Conservation (phyloP, 148 eudicot species). For the Nyssa sinensis region DNA sequence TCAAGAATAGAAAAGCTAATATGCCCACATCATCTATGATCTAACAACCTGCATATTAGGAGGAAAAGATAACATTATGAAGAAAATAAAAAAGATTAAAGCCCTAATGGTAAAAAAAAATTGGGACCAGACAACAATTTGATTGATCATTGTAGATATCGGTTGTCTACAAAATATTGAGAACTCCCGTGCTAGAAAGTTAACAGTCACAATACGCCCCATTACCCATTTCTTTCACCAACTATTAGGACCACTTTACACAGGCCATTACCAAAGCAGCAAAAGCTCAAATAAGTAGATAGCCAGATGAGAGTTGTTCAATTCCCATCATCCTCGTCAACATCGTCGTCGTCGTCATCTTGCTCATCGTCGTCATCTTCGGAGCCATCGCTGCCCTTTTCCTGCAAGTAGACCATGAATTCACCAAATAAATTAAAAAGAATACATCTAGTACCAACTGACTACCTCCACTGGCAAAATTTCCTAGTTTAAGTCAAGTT, state of each 20-base stretch:
- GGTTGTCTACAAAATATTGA: too few relatives aligned
- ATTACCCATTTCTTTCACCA: background rate
- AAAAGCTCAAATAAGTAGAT: background rate
- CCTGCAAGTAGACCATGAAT: constrained; percentile 24
- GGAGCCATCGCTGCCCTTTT: constrained; percentile 30
- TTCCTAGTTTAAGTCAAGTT: too few relatives aligned
- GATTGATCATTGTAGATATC: too few relatives aligned
- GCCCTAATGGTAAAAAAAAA: too few relatives aligned
- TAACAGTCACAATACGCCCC: too few relatives aligned
- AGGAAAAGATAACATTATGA: too few relatives aligned
- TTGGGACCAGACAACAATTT: too few relatives aligned
- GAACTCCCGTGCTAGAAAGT: too few relatives aligned
- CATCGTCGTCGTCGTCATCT: constrained; percentile 41
- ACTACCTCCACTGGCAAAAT: background rate
- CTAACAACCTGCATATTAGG: too few relatives aligned
- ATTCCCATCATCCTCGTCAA: constrained; percentile 37
- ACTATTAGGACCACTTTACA: constrained; percentile 9
- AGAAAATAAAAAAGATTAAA: too few relatives aligned
- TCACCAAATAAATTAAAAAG: background rate
- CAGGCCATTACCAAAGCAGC: constrained; percentile 7
- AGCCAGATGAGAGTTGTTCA: background rate
- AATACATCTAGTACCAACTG: background rate
- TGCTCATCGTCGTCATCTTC: constrained; percentile 38
- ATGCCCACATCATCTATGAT: too few relatives aligned
- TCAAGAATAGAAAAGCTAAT: too few relatives aligned